These are phyloP conservation scores for Chrysoporthe puriensis DNA, from an alignment of 2,329 filamentous ascomycete species.

Conservation along the genomic window DNA sequence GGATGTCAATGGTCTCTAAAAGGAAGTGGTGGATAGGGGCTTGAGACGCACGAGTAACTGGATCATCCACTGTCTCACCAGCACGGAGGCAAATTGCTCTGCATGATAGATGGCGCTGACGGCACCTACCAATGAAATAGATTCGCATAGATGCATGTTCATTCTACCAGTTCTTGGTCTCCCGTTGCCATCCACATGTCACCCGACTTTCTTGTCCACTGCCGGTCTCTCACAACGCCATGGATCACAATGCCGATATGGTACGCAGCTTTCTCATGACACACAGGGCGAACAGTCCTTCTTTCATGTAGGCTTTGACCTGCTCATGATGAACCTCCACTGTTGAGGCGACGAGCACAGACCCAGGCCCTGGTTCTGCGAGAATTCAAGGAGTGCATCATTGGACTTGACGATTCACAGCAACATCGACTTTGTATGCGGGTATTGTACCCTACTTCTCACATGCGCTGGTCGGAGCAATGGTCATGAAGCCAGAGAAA, in stretches of 20 bases:
- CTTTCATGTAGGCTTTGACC: no score
- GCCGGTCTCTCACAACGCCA: conserved; percentile 4
- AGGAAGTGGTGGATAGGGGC: background rate
- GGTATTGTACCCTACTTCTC: no score
- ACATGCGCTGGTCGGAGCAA: no score
- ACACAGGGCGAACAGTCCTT: no score
- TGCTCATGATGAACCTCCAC: no score
- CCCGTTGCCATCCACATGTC: conserved; percentile 1
- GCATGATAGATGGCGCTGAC: conserved; percentile 1
- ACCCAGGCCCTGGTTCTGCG: no score
- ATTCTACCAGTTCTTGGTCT: background rate
- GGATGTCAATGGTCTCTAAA: conserved; percentile 14
- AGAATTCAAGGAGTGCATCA: no score
- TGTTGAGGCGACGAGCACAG: no score
- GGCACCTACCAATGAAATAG: background rate
- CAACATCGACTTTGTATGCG: no score
- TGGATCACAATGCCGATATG: conserved; percentile 7
- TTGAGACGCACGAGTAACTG: background rate
- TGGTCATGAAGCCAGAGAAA: no score
- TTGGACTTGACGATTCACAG: no score
- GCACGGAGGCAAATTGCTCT: background rate
- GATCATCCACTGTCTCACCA: background rate
- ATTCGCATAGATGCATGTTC: background rate
- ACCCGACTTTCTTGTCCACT: conserved; percentile 3
- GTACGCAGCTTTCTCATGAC: no score